Percentiles rank a stretch among this genome's conserved stretches.
Conservation (phyloP, 768 basidiomycete genomes). For the Astraeus odoratus region DNA sequence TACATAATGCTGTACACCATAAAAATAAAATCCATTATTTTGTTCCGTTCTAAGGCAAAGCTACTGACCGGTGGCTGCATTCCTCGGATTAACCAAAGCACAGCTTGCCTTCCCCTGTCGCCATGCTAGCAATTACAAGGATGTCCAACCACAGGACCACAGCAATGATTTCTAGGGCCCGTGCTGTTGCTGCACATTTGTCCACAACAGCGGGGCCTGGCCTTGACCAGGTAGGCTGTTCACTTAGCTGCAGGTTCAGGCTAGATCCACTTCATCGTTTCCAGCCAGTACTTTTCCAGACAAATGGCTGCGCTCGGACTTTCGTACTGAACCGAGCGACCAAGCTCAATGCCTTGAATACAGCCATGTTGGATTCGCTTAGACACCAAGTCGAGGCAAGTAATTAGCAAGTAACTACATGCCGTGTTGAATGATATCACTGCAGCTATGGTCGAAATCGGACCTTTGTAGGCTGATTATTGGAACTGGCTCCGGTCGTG, state of each 20-base stretch:
- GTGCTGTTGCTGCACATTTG: constrained; percentile 31
- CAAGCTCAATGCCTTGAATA: constrained; percentile 79
- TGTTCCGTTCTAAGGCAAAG: too few relatives aligned
- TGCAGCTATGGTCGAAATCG: constrained; percentile 69
- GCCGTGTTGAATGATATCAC: constrained; percentile 6
- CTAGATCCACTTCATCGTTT: constrained; percentile 13
- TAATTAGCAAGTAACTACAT: neutral
- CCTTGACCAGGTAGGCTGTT: constrained; percentile 20
- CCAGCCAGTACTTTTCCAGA: constrained; percentile 60
- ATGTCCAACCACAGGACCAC: constrained; percentile 23
- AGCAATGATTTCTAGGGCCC: constrained; percentile 23
- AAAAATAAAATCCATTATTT: too few relatives aligned
- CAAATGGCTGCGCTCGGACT: constrained; percentile 52
- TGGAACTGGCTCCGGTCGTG: constrained; percentile 62
- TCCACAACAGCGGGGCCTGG: constrained; percentile 15
- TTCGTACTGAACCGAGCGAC: constrained; percentile 75
- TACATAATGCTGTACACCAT: constrained; percentile 16
- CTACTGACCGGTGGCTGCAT: neutral
- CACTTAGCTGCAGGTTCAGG: neutral
- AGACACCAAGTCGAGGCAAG: constrained; percentile 71
- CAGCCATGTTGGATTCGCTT: constrained; percentile 67
- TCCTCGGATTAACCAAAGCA: neutral
- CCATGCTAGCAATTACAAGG: constrained; percentile 25
- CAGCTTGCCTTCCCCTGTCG: constrained; percentile 2
- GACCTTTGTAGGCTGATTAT: constrained; percentile 67